Base-by-base conservation (phyloP, 2,329 filamentous ascomycete genomes). In the Sporothrix schenckii region DNA sequence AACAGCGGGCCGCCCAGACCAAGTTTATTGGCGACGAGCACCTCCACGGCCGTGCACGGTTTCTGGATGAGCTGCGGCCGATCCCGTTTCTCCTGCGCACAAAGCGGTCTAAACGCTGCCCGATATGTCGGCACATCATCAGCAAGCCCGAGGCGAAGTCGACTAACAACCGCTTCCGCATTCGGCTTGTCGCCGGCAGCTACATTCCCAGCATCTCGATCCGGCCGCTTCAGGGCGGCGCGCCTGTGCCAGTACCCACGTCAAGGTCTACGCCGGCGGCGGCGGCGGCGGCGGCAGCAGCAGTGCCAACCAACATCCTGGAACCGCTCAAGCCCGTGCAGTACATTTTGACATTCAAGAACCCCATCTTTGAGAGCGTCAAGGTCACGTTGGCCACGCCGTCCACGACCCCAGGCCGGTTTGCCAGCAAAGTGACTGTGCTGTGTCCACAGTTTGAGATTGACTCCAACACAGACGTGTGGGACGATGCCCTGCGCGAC, bases 361-460 rank as follows among this genome's bases (percentile, higher is more conserved):
- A 99, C 77, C 94, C 95, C 30, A 89, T 98, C 74, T 99, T 97
- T 80, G 95, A 99, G 75, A 87, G 88, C 27, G 90, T 99, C 74
- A 91, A 91, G 71, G 90, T 99, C 70, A 94, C 91, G 0, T 87
- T 99, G 9, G 94, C 93, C 4, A 96, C 94, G 0, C 93, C 94
- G 0, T 87, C 90, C 30, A 86, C 86, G 11, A 96, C 92, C 0
- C 92, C 93, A 0, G 93, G 93, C 4, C 86, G 88, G 10, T 91
- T 94, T 76, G 85, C 87, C 1, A 91, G 90, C 70, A 91, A 88
- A 76, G 92, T 99, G 72, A 99, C 95, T 0, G 90, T 99, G 16
- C 85, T 99, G 1, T 99, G 94, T 76, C 95, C 95, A 0, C 89
- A 97, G 75, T 98, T 99, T 79, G 92, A 95, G 65, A 90, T 99